phyloP scores from a whole-genome alignment of 2,329 filamentous ascomycete species.

The Talaromyces sp. region DNA sequence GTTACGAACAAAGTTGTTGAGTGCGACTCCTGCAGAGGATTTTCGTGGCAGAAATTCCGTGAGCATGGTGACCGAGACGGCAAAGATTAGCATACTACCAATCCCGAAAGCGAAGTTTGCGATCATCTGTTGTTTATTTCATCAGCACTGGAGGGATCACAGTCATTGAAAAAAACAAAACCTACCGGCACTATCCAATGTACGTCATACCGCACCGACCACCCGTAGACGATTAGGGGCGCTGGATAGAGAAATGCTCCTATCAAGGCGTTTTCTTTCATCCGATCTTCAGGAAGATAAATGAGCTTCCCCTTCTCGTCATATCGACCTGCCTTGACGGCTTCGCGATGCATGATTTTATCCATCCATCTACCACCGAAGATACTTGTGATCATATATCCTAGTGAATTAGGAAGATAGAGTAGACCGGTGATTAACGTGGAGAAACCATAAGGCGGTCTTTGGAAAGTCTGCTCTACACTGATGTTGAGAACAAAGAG shows the following conservation, averaged over 20 bases:
- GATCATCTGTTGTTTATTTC: constrained; percentile 38
- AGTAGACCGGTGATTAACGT: constrained; percentile 66
- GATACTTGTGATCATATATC: constrained; percentile 64
- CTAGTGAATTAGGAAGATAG: constrained; percentile 69
- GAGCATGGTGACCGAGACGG: constrained; percentile 70
- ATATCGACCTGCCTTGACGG: constrained; percentile 61
- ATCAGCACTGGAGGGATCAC: too few species aligned
- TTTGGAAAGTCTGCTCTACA: constrained; percentile 63
- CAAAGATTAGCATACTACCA: constrained; percentile 73
- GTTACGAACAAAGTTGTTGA: constrained; percentile 77
- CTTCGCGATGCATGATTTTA: constrained; percentile 71
- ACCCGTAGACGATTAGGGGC: constrained; percentile 70
- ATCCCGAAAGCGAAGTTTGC: constrained; percentile 70
- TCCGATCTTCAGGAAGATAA: constrained; percentile 71
- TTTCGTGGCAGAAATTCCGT: constrained; percentile 74
- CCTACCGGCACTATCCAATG: constrained; percentile 55
- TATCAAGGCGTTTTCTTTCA: constrained; percentile 76
- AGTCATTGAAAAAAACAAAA: too few species aligned
- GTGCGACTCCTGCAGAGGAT: constrained; percentile 66
- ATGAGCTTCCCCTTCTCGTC: constrained; percentile 61
- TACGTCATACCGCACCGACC: constrained; percentile 59
- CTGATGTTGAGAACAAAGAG: constrained; percentile 75
- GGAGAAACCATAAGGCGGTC: constrained; percentile 61
- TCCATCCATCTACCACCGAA: constrained; percentile 75
- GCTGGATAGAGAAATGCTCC: constrained; percentile 64